A percentile compares a stretch with the other conserved stretches of the same genome.
These are phyloP conservation scores for Trametes sanguinea DNA, from an alignment of 768 basidiomycete species.

Conservation along the genomic window DNA sequence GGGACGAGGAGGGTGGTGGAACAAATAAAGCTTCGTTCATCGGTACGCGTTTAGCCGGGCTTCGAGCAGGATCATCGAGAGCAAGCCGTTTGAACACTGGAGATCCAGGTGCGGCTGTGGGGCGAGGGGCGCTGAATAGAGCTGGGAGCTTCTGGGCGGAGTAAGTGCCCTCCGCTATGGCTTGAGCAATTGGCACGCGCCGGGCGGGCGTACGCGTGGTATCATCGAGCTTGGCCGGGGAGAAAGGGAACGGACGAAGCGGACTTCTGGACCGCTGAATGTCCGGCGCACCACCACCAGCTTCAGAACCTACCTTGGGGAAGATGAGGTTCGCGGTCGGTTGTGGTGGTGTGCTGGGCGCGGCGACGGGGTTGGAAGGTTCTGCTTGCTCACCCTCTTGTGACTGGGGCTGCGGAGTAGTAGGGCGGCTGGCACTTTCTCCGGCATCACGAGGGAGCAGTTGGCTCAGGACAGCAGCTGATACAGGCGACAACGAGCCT, in stretches of 20 bases:
- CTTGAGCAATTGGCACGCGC: conserved; percentile 58
- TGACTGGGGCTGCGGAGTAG: conserved; percentile 6
- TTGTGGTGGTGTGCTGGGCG: conserved; percentile 7
- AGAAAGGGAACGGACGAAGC: conserved; percentile 27
- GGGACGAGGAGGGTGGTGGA: conserved; percentile 14
- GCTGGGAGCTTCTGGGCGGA: conserved; percentile 50
- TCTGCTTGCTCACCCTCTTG: background rate
- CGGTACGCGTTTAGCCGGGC: conserved; percentile 38
- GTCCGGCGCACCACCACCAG: background rate
- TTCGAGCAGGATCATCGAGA: conserved; percentile 41
- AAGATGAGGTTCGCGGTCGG: conserved; percentile 10
- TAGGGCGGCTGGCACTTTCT: conserved; percentile 5
- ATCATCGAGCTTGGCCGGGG: conserved; percentile 43
- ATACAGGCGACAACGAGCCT: conserved; percentile 62
- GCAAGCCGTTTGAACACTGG: conserved; percentile 46
- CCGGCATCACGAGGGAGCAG: conserved; percentile 30
- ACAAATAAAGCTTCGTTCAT: conserved; percentile 23
- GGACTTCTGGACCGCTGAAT: conserved; percentile 36
- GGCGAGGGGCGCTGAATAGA: conserved; percentile 26
- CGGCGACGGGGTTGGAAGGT: background rate
- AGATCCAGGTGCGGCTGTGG: conserved; percentile 11
- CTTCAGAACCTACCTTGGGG: conserved; percentile 10
- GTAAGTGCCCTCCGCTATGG: conserved; percentile 49
- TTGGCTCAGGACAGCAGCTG: conserved; percentile 45
- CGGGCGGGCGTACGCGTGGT: conserved; percentile 60